These are phyloP conservation scores for Sclerotinia borealis DNA, from an alignment of 2,329 filamentous ascomycete species.

Conservation along the genomic window DNA sequence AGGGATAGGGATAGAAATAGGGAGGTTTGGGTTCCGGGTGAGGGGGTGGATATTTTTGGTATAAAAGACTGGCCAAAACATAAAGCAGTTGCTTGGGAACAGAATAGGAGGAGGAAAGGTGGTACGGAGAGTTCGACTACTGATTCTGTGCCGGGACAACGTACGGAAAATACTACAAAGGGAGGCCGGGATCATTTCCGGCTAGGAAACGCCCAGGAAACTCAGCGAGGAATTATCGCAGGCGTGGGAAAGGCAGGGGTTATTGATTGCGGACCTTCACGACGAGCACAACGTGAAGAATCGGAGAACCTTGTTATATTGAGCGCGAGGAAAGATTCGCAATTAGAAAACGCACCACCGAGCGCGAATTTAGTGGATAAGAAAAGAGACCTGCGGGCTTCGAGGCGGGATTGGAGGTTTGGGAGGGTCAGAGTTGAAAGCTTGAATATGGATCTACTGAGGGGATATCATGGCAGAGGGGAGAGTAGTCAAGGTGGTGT, in stretches of 20 bases:
- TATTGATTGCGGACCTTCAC: slow-evolving; percentile 34
- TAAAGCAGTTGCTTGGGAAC: slow-evolving; percentile 7
- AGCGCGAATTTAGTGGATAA: slow-evolving; percentile 32
- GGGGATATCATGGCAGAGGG: slow-evolving; percentile 42
- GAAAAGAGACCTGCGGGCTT: slow-evolving; percentile 35
- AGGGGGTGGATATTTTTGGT: slow-evolving; percentile 40
- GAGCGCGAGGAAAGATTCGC: slow-evolving; percentile 18
- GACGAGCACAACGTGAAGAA: neutral
- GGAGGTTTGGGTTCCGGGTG: slow-evolving; percentile 45
- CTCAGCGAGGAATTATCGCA: too few relatives aligned
- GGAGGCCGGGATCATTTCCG: neutral
- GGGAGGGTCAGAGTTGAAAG: slow-evolving; percentile 73
- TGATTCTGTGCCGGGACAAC: slow-evolving; percentile 6
- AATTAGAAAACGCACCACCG: slow-evolving; percentile 18
- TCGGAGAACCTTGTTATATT: neutral
- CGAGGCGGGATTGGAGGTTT: slow-evolving; percentile 70
- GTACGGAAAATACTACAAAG: slow-evolving; percentile 11
- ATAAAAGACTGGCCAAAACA: slow-evolving; percentile 22
- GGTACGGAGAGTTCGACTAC: neutral
- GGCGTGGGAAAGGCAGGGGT: slow-evolving; percentile 6
- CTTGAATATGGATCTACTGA: slow-evolving; percentile 58
- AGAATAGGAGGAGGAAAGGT: neutral
- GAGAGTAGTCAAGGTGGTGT: slow-evolving; percentile 26
- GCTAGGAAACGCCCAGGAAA: neutral
- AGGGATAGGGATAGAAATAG: too few relatives aligned